Evolutionary conservation across 768 basidiomycete genomes (phyloP).

Genomic region (Leccinellum luteum): DNA sequence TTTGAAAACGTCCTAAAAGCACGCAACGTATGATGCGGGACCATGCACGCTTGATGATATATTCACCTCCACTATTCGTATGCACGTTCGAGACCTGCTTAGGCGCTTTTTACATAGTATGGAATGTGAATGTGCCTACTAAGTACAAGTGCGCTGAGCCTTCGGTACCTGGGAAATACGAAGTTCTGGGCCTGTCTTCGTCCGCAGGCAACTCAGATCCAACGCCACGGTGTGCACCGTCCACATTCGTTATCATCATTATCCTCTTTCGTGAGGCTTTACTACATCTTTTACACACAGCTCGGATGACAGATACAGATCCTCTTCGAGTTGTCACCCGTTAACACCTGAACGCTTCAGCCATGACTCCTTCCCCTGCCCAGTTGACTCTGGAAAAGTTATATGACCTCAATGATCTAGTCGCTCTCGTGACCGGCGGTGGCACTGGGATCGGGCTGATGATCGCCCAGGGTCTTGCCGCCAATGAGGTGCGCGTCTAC

Average conservation of each 20-base stretch:
- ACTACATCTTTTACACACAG: neutral
- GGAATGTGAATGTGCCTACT: too few relatives aligned
- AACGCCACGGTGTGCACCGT: neutral
- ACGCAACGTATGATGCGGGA: too few relatives aligned
- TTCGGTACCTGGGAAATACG: too few relatives aligned
- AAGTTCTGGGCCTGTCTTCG: too few relatives aligned
- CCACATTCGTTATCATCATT: neutral
- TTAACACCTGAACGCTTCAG: neutral
- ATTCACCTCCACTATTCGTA: too few relatives aligned
- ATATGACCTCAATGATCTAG: conserved; percentile 54
- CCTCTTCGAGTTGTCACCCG: neutral
- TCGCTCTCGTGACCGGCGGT: conserved; percentile 49
- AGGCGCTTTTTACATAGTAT: too few relatives aligned
- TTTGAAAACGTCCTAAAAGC: too few relatives aligned
- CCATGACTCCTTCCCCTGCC: conserved; percentile 23
- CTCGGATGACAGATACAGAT: neutral
- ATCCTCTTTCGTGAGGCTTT: too few relatives aligned
- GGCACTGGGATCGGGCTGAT: conserved; percentile 57
- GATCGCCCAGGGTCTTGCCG: conserved; percentile 71
- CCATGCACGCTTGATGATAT: too few relatives aligned
- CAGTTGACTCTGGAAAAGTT: conserved; percentile 29
- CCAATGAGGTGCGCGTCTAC: conserved; percentile 78
- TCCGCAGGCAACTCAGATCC: neutral
- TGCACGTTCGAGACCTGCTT: too few relatives aligned
- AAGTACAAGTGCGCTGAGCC: too few relatives aligned